Percentiles rank a stretch among this genome's conserved stretches.
phyloP scores from a whole-genome alignment of 306 rosid genomes.

The Abrus precatorius region DNA sequence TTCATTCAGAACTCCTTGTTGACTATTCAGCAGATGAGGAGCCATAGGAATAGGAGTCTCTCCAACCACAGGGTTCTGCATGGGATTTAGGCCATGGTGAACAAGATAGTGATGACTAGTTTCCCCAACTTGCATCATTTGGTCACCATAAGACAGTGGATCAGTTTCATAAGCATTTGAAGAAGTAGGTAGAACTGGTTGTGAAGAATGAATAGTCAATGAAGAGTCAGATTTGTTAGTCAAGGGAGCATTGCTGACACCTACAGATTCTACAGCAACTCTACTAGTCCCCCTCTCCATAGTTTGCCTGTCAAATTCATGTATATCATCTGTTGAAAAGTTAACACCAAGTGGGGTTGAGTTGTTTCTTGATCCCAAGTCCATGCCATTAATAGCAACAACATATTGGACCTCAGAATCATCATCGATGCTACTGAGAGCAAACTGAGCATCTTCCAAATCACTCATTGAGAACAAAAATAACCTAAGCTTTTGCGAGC shows the following conservation, averaged over 20 bases:
- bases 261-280: constrained; percentile 54
- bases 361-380: constrained; percentile 69
- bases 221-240: constrained; percentile 50
- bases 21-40: constrained; percentile 52
- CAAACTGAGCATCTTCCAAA: constrained; percentile 72
- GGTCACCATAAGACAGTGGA: constrained; percentile 55
- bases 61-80: constrained; percentile 50
- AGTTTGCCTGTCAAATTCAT: constrained; percentile 58
- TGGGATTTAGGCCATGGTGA: constrained; percentile 52
- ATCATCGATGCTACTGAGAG: constrained; percentile 59
- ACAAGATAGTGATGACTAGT: constrained; percentile 55
- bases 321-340: constrained; percentile 60
- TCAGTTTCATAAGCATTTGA: constrained; percentile 57
- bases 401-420: constrained; percentile 76
- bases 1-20: constrained; percentile 51
- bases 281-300: constrained; percentile 54
- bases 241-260: constrained; percentile 47
- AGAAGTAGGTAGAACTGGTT: constrained; percentile 55
- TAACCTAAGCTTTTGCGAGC: constrained; percentile 69
- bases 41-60: constrained; percentile 53
- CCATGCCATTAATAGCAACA: constrained; percentile 82
- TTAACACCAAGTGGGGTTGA: constrained; percentile 63
- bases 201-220: constrained; percentile 55
- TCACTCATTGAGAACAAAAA: constrained; percentile 75
- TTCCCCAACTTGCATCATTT: constrained; percentile 54